A percentile compares a stretch with the other conserved stretches of the same genome.
Evolutionary conservation across 257 asterid species (phyloP).

Genomic region (Coffea eugenioides): DNA sequence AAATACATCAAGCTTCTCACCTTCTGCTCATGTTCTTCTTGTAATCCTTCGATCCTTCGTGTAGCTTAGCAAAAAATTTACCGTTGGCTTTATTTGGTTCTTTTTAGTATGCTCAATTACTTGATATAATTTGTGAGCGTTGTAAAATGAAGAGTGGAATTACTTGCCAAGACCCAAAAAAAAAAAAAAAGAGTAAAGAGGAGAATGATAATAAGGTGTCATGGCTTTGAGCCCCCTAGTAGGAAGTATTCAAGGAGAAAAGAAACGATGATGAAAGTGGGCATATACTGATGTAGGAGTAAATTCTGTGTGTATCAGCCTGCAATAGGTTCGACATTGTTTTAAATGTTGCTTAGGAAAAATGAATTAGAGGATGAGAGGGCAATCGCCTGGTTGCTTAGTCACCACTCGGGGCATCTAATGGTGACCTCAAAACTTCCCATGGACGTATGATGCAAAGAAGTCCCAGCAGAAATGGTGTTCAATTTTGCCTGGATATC

Average conservation of each 20-base stretch:
- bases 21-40: constrained; percentile 2
- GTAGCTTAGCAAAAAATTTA: neutral
- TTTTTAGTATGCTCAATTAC: neutral
- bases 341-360: no score
- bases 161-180: no score
- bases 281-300: neutral
- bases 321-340: neutral
- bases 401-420: neutral
- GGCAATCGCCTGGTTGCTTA: no score
- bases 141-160: neutral
- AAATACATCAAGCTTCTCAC: neutral
- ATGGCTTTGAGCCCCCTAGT: neutral
- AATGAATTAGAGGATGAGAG: neutral
- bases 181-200: no score
- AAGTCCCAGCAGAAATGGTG: neutral
- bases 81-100: neutral
- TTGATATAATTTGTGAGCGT: neutral
- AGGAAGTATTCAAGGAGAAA: neutral
- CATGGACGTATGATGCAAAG: neutral
- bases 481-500: neutral
- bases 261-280: neutral
- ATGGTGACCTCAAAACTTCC: neutral
- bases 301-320: neutral
- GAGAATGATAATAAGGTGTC: neutral
- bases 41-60: neutral